phyloP scores from a whole-genome alignment of 2,329 filamentous ascomycete genomes.

The Zalaria obscura region DNA sequence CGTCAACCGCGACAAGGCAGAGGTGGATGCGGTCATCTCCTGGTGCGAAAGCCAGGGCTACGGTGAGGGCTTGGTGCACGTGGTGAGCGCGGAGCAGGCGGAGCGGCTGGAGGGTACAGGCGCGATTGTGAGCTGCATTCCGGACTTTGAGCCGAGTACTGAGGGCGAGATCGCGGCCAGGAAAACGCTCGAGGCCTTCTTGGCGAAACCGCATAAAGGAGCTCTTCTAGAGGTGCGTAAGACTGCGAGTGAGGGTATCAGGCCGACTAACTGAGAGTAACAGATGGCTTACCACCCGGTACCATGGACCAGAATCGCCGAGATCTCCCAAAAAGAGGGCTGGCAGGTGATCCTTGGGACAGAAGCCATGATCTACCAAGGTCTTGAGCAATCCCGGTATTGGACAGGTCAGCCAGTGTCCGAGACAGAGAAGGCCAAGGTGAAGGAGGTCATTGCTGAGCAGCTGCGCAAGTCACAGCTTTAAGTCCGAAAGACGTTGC shows the following conservation, averaged over 20 bases:
- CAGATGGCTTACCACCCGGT: slow-evolving; percentile 7
- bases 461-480: slow-evolving; percentile 7
- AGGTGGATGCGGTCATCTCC: slow-evolving; percentile 51
- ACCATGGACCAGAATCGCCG: slow-evolving; percentile 53
- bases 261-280: too few relatives aligned
- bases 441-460: slow-evolving; percentile 38
- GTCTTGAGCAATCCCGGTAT: slow-evolving; percentile 44
- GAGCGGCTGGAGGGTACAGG: slow-evolving; percentile 42
- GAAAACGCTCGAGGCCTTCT: slow-evolving; percentile 36
- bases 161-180: slow-evolving; percentile 47
- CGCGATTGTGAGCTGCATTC: slow-evolving; percentile 60
- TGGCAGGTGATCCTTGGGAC: slow-evolving; percentile 67
- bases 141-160: slow-evolving; percentile 58
- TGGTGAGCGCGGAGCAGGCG: slow-evolving; percentile 49
- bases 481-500: not conserved
- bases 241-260: too few relatives aligned
- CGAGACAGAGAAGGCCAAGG: slow-evolving; percentile 45
- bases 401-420: slow-evolving; percentile 51
- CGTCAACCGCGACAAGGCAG: slow-evolving; percentile 55
- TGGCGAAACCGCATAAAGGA: slow-evolving; percentile 42
- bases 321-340: slow-evolving; percentile 43
- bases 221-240: not conserved
- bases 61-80: slow-evolving; percentile 45
- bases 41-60: slow-evolving; percentile 49
- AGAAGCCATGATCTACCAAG: slow-evolving; percentile 66